phyloP scores from a whole-genome alignment of 23 red algal species.

The Gracilaria domingensis region DNA sequence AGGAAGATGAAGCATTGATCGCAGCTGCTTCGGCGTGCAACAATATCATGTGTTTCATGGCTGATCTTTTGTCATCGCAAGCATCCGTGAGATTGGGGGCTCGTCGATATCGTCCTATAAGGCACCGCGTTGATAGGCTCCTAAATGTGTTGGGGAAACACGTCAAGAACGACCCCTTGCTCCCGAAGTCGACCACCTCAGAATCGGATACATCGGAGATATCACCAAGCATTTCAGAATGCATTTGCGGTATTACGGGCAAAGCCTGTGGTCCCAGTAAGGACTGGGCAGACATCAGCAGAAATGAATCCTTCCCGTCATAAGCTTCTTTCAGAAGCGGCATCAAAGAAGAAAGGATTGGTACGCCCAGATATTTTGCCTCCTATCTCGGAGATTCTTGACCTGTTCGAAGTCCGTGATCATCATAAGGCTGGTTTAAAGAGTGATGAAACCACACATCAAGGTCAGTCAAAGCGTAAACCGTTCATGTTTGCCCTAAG shows the following conservation, averaged over 20 bases:
- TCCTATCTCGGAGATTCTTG: slow-evolving; percentile 8
- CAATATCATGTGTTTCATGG: slow-evolving; percentile 62
- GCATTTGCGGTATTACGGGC: background rate
- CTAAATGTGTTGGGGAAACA: slow-evolving; percentile 34
- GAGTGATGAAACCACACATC: slow-evolving; percentile 35
- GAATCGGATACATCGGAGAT: slow-evolving; percentile 14
- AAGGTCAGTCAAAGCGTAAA: slow-evolving; percentile 6
- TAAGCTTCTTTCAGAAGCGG: slow-evolving; percentile 43
- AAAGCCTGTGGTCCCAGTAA: background rate
- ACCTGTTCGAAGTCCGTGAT: slow-evolving; percentile 29
- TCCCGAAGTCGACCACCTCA: slow-evolving; percentile 3
- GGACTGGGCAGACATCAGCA: background rate
- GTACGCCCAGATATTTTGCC: background rate
- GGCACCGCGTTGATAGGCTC: slow-evolving; percentile 39
- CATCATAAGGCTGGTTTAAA: slow-evolving; percentile 61
- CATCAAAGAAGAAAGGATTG: slow-evolving; percentile 17
- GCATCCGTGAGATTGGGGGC: slow-evolving; percentile 46
- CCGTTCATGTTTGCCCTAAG: slow-evolving; percentile 48
- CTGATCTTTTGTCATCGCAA: slow-evolving; percentile 50
- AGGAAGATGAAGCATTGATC: slow-evolving; percentile 54
- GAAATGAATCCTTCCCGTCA: slow-evolving; percentile 42
- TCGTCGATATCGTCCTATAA: slow-evolving; percentile 13
- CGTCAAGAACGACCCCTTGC: slow-evolving; percentile 23
- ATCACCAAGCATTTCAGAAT: slow-evolving; percentile 5
- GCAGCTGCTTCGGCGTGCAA: slow-evolving; percentile 11